These are phyloP conservation scores for Hypoxylon cercidicola DNA, from an alignment of 495 filamentous ascomycete species.

Conservation along the genomic window DNA sequence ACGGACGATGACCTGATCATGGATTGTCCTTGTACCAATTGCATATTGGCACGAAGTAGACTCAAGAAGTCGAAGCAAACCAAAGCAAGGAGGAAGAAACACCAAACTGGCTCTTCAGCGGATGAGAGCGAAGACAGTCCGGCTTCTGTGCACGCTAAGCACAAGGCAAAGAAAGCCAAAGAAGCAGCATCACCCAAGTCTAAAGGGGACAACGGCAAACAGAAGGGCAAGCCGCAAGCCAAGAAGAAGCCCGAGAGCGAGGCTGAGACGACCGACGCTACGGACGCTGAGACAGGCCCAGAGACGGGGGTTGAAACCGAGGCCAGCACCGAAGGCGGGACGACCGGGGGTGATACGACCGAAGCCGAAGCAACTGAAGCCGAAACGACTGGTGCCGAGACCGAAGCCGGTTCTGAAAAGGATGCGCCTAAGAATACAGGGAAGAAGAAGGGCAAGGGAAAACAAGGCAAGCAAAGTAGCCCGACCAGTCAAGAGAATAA, in stretches of 20 bases:
- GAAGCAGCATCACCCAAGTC: conserved; percentile 3
- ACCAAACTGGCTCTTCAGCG: conserved; percentile 8
- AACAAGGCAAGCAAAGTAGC: conserved; percentile 6
- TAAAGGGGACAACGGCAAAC: conserved; percentile 19
- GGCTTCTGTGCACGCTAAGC: conserved; percentile 26
- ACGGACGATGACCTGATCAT: conserved; percentile 27
- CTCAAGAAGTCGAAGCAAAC: conserved; percentile 14
- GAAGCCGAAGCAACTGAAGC: conserved; percentile 8
- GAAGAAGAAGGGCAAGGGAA: conserved; percentile 19
- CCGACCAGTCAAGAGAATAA: too few relatives aligned
- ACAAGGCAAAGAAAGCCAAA: conserved; percentile 29
- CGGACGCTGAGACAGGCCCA: conserved; percentile 5
- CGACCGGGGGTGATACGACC: conserved; percentile 5
- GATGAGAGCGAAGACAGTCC: conserved; percentile 26
- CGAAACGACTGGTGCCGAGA: conserved; percentile 15
- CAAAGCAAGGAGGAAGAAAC: conserved; percentile 18
- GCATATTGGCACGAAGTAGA: conserved; percentile 23
- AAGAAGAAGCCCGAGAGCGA: conserved; percentile 40
- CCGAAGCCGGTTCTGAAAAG: conserved; percentile 27
- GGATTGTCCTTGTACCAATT: conserved; percentile 44
- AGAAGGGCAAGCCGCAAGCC: conserved; percentile 9
- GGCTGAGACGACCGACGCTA: conserved; percentile 15
- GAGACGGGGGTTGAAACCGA: conserved; percentile 17
- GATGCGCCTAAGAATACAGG: conserved; percentile 22
- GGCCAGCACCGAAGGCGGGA: background rate